A percentile compares a stretch with the other conserved stretches of the same genome.
Conservation (phyloP, 306 rosid genomes). For the Cucurbita ficifolia region DNA sequence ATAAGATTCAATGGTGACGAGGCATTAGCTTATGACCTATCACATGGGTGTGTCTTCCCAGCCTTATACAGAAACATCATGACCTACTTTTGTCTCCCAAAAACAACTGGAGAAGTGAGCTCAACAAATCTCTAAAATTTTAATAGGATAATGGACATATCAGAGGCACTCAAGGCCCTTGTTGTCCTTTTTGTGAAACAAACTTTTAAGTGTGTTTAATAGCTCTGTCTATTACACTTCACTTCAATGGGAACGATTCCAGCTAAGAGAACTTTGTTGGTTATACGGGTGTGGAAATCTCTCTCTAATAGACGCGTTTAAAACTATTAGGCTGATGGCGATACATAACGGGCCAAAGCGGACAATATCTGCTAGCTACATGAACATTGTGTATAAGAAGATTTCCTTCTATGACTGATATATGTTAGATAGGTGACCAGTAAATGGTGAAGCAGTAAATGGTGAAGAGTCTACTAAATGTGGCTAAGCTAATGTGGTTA, state of each 20-base stretch:
- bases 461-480: background rate
- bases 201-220: background rate
- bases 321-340: too few species aligned
- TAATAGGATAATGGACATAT: background rate
- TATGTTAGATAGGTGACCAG: background rate
- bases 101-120: background rate
- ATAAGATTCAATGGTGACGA: background rate
- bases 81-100: background rate
- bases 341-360: too few species aligned
- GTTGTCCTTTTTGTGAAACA: background rate
- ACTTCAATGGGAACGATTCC: background rate
- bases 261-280: background rate
- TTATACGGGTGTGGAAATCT: too few species aligned
- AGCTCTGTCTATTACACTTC: background rate
- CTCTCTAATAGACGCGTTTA: too few species aligned
- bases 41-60: constrained; percentile 4
- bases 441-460: background rate
- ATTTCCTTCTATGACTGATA: background rate
- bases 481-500: background rate
- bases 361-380: too few species aligned
- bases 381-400: background rate
- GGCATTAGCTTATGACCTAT: background rate
- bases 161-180: background rate
- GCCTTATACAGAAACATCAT: background rate
- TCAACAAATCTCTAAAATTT: background rate